Evolutionary conservation across 2,329 filamentous ascomycete genomes (phyloP).

Genomic region (Aspergillus sp.): DNA sequence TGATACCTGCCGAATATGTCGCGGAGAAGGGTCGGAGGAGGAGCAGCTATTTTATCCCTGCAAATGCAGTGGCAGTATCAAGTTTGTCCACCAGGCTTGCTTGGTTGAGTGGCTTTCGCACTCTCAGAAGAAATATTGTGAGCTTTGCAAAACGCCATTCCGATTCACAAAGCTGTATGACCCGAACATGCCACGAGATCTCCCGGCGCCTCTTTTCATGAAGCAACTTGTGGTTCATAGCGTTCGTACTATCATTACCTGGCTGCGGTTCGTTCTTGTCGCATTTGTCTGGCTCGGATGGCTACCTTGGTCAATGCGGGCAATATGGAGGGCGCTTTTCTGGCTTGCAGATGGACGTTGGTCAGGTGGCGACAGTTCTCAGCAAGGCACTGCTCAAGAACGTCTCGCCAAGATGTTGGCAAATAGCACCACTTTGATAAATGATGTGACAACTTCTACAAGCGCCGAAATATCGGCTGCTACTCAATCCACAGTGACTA

Average conservation of each 20-base stretch:
- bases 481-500: conserved; percentile 15
- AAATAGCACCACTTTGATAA: conserved; percentile 21
- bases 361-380: conserved; percentile 31
- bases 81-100: conserved; percentile 96
- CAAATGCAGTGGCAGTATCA: conserved; percentile 98
- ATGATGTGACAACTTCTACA: conserved; percentile 14
- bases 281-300: conserved; percentile 81
- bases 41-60: conserved; percentile 96
- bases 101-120: conserved; percentile 98
- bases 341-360: conserved; percentile 83
- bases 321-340: conserved; percentile 89
- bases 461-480: conserved; percentile 20
- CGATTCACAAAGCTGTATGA: conserved; percentile 97
- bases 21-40: conserved; percentile 74
- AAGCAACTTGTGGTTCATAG: conserved; percentile 72
- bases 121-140: conserved; percentile 98
- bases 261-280: conserved; percentile 74
- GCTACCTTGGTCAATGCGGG: conserved; percentile 85
- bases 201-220: conserved; percentile 77
- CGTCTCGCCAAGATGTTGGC: conserved; percentile 15
- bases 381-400: conserved; percentile 13
- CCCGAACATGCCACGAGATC: conserved; percentile 80
- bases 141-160: conserved; percentile 97
- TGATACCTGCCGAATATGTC: conserved; percentile 95
- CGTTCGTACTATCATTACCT: conserved; percentile 66